Percentiles rank a stretch among this genome's conserved stretches.
Conservation (phyloP, 345 rosid species). For the Punica granatum region DNA sequence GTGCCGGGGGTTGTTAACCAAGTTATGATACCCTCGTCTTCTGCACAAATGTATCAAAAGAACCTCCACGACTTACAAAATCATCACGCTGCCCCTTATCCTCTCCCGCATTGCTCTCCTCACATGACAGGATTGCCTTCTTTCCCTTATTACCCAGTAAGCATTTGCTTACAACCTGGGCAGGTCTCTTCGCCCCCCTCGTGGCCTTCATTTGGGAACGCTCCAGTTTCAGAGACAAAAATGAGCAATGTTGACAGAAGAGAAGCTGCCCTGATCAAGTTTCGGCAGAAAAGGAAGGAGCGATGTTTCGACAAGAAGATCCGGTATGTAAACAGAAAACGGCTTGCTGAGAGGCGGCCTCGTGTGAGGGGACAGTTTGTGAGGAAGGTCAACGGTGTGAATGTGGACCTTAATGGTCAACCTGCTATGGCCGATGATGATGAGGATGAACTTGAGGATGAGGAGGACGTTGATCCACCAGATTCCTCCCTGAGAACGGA, state of each 20-base stretch:
- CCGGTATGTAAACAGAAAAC: constrained; percentile 83
- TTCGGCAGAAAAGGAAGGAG: constrained; percentile 89
- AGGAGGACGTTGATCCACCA: constrained; percentile 51
- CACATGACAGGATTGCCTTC: constrained; percentile 58
- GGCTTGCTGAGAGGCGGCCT: constrained; percentile 95
- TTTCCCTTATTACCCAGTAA: constrained; percentile 61
- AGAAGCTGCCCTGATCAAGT: constrained; percentile 86
- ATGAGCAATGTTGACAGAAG: constrained; percentile 64
- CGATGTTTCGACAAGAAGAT: constrained; percentile 96
- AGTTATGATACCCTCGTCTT: constrained; percentile 59
- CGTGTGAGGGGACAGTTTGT: constrained; percentile 98
- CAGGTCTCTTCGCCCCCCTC: constrained; percentile 49
- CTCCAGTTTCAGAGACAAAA: constrained; percentile 48
- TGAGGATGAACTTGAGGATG: constrained; percentile 78
- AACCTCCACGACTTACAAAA: constrained; percentile 43
- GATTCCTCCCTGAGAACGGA: constrained; percentile 62
- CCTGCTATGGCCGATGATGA: constrained; percentile 60
- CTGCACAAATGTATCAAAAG: constrained; percentile 47
- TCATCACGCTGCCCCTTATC: constrained; percentile 40
- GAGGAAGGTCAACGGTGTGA: constrained; percentile 73
- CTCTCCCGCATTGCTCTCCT: constrained; percentile 49
- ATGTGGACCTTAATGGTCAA: constrained; percentile 80
- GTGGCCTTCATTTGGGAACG: constrained; percentile 57
- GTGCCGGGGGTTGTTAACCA: constrained; percentile 75
- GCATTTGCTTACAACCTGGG: constrained; percentile 55